Percentiles rank a stretch among this genome's conserved stretches.
Evolutionary conservation across 768 basidiomycete species (phyloP).

Genomic region (Erythrobasidium yunnanense): DNA sequence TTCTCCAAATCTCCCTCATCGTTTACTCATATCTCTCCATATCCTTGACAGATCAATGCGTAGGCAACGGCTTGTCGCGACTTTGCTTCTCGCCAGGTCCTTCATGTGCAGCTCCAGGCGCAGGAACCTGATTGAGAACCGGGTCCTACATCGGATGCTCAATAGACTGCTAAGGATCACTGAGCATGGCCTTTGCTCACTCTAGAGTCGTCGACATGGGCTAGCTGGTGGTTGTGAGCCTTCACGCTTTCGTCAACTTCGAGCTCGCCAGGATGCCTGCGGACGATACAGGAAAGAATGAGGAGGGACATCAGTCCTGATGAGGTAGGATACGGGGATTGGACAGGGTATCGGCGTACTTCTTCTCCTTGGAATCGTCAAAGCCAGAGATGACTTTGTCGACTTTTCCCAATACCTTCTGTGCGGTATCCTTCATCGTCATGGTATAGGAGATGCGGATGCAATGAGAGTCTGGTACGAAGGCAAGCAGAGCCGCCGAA

Average conservation of each 20-base stretch:
- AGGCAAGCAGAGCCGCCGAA: too few species aligned
- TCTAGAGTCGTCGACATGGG: background rate
- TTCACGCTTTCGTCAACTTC: background rate
- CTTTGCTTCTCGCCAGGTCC: constrained; percentile 2
- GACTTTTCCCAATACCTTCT: background rate
- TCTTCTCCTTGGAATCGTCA: constrained; percentile 15
- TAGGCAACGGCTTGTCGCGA: constrained; percentile 13
- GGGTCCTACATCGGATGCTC: background rate
- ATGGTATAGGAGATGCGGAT: background rate
- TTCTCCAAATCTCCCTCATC: too few species aligned
- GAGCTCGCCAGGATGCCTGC: constrained; percentile 12
- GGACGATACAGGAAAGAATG: background rate
- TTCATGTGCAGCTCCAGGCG: background rate
- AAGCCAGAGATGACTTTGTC: constrained; percentile 10
- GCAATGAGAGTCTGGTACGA: too few species aligned
- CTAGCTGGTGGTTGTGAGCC: background rate
- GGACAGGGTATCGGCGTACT: background rate
- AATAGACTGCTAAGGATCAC: background rate
- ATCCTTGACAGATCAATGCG: background rate
- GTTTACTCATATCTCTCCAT: background rate
- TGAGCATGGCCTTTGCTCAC: background rate
- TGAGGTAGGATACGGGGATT: background rate
- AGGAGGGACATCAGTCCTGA: background rate
- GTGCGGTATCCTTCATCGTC: background rate
- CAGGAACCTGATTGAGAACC: background rate